Conservation (phyloP, 352 stramenopile species). For the Peronospora tabacina region DNA sequence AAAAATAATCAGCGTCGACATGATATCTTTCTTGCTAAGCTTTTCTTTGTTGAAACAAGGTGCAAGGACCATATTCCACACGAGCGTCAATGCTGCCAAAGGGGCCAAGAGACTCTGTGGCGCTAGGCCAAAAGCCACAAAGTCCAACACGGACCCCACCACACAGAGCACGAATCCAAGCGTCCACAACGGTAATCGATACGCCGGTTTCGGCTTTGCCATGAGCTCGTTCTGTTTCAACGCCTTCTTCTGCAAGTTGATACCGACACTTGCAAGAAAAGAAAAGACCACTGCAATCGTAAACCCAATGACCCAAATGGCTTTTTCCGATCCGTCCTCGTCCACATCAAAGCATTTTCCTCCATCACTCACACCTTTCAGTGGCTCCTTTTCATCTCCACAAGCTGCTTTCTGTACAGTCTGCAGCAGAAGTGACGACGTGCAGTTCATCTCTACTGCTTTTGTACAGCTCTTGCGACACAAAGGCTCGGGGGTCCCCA, state of each 20-base stretch:
- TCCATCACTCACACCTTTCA: slow-evolving; percentile 33
- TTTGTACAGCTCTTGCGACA: slow-evolving; percentile 43
- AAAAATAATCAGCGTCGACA: slow-evolving; percentile 78
- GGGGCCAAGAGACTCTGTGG: slow-evolving; percentile 84
- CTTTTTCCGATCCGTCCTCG: slow-evolving; percentile 55
- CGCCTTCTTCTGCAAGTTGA: slow-evolving; percentile 82
- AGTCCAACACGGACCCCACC: slow-evolving; percentile 81
- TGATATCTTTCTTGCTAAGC: slow-evolving; percentile 69
- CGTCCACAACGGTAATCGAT: slow-evolving; percentile 75
- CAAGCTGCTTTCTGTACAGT: slow-evolving; percentile 27
- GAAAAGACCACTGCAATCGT: slow-evolving; percentile 77
- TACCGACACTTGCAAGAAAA: slow-evolving; percentile 73
- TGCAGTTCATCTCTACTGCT: slow-evolving; percentile 39
- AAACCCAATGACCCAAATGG: slow-evolving; percentile 75
- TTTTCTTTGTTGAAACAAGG: slow-evolving; percentile 86
- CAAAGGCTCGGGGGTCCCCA: slow-evolving; percentile 50
- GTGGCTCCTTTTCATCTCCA: slow-evolving; percentile 15
- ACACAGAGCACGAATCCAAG: slow-evolving; percentile 80
- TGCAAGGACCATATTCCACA: slow-evolving; percentile 89
- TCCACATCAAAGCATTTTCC: slow-evolving; percentile 62
- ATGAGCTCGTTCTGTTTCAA: slow-evolving; percentile 72
- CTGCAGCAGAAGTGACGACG: slow-evolving; percentile 3
- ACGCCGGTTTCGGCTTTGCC: slow-evolving; percentile 40
- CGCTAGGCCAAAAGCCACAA: slow-evolving; percentile 86
- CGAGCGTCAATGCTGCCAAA: slow-evolving; percentile 83